Evolutionary conservation across 2,329 filamentous ascomycete species (phyloP), one percentile per base, ranked within the genome.

Genomic region (Penicillium sp.): DNA sequence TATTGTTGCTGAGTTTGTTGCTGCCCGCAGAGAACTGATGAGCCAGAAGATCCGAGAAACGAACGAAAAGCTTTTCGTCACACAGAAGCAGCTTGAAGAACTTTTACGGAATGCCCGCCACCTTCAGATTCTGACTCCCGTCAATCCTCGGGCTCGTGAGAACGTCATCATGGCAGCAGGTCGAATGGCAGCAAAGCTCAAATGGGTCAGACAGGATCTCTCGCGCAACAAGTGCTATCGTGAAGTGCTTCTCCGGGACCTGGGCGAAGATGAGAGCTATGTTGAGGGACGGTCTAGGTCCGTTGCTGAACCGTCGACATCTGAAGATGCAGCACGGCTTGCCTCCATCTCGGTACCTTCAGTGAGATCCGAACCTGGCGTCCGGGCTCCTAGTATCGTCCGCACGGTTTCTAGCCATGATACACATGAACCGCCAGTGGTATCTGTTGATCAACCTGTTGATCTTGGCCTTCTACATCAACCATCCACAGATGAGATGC

Each of bases 121-220:
- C 75, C 80, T 99, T 42, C 87, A 93, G 59, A 87, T 98, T 21
- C 77, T 98, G 25, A 91, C 93, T 1, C 95, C 95, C 0, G 92
- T 99, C 46, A 90, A 96, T 68, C 87, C 88, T n/a, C 92, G 92
- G 75, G 93, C 92, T 0, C 84, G 95, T 59, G 93, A 98, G 59
- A 85, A 92, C 58, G 84, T 98, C 54, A 83, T 97, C n/a, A 82
- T 89, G 62, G 90, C 92, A 19, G 93, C 95, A 21, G 91, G 88
- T 6, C 87, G 89, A 8, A 88, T 96, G 76, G 88, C 93, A 55
- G 92, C 92, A 3, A 92, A 93, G 71, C 78, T 99, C 59, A 96
- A 95, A 72, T 97, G 93, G 93, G 88, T 89, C n/a, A 85, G 93
- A 59, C 89, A 96, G 72, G 92, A 96, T 64, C 95, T 97, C 21